Evolutionary conservation across 805 yeast genomes (phyloP).

Genomic region (Pichia kluyveri): DNA sequence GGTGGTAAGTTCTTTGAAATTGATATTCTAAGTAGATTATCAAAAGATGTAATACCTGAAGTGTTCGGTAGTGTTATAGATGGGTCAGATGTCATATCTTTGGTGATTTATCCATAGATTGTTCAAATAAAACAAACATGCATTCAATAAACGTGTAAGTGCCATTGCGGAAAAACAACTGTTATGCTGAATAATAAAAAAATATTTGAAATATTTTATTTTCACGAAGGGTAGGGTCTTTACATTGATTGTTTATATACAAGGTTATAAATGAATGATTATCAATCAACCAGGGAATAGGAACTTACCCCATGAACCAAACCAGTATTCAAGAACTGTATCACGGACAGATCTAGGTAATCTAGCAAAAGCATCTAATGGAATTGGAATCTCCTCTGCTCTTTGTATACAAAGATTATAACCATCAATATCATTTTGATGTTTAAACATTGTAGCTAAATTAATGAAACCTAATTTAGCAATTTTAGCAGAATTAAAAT

Average conservation of each 20-base stretch:
- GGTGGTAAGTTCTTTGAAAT: slow-evolving; percentile 18
- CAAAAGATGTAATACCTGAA: slow-evolving; percentile 7
- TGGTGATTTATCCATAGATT: too few relatives aligned
- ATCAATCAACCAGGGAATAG: slow-evolving; percentile 22
- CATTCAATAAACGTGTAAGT: too few relatives aligned
- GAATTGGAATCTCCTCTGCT: slow-evolving; percentile 22
- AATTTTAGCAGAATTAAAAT: slow-evolving; percentile 30
- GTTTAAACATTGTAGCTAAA: slow-evolving; percentile 26
- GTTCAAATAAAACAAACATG: too few relatives aligned
- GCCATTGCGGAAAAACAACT: too few relatives aligned
- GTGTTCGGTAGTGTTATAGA: background rate
- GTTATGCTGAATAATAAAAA: too few relatives aligned
- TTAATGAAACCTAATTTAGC: slow-evolving; percentile 30
- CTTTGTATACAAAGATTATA: slow-evolving; percentile 19
- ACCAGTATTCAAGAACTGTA: slow-evolving; percentile 25
- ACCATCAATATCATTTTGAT: slow-evolving; percentile 22
- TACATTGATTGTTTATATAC: background rate
- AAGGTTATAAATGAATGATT: too few relatives aligned
- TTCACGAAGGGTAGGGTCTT: too few relatives aligned
- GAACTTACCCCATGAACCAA: slow-evolving; percentile 28
- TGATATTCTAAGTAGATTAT: slow-evolving; percentile 16
- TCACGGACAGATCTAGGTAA: slow-evolving; percentile 20
- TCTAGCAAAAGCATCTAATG: slow-evolving; percentile 20
- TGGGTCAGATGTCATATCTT: background rate
- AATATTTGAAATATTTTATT: too few relatives aligned